phyloP scores from a whole-genome alignment of 2,329 filamentous ascomycete genomes.

The Phyllosticta ampelicida region DNA sequence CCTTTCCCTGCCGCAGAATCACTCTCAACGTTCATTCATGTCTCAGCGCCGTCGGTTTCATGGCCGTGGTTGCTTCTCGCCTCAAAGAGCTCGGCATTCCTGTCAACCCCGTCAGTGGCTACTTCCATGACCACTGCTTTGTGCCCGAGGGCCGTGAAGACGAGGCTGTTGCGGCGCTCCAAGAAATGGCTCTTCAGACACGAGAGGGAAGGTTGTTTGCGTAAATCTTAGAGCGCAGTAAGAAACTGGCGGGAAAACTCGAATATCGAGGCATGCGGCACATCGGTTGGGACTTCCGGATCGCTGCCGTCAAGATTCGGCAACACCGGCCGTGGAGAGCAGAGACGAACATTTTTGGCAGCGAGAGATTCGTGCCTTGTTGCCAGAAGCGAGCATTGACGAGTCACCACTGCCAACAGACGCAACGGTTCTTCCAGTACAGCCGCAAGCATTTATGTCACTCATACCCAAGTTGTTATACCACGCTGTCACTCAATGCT shows the following conservation, averaged over 20 bases:
- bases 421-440: background rate
- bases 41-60: conserved; percentile 7
- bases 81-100: background rate
- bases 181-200: background rate
- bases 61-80: conserved; percentile 1
- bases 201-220: background rate
- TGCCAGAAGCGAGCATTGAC: background rate
- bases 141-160: background rate
- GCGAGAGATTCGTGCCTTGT: background rate
- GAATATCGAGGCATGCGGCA: background rate
- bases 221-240: background rate
- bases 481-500: too few relatives aligned
- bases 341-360: background rate
- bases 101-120: conserved; percentile 6
- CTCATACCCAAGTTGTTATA: too few relatives aligned
- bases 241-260: background rate
- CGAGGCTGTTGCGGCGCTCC: background rate
- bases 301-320: background rate
- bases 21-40: conserved; percentile 8
- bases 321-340: background rate
- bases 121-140: background rate
- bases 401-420: background rate
- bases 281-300: background rate
- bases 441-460: too few relatives aligned
- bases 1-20: conserved; percentile 4